Evolutionary conservation across 2,329 filamentous ascomycete genomes (phyloP).

Genomic region (Trichoderma lentiforme): DNA sequence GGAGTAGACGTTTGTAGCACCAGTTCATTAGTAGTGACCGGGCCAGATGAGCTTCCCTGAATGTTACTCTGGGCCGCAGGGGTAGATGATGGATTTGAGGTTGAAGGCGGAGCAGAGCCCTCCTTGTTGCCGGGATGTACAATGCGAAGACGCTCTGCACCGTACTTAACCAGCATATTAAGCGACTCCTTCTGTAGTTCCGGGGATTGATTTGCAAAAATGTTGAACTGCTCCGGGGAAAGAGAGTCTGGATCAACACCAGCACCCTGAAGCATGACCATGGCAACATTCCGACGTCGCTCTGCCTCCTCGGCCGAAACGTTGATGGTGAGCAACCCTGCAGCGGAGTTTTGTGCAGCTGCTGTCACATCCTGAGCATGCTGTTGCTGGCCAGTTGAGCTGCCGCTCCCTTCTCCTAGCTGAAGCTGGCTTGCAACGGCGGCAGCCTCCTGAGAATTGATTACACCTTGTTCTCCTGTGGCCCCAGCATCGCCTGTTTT

Average conservation of each 20-base stretch:
- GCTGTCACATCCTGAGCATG: conserved; percentile 4
- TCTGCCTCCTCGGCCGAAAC: conserved; percentile 45
- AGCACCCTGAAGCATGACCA: conserved; percentile 44
- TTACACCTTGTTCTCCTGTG: neutral
- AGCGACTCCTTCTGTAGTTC: conserved; percentile 53
- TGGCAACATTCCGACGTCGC: conserved; percentile 48
- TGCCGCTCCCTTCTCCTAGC: conserved; percentile 2
- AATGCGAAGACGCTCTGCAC: conserved; percentile 55
- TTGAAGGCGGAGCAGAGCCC: conserved; percentile 29
- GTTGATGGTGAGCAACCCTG: conserved; percentile 28
- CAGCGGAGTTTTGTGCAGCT: conserved; percentile 18
- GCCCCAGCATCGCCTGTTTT: conserved; percentile 18
- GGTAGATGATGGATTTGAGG: conserved; percentile 25
- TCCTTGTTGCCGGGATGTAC: conserved; percentile 48
- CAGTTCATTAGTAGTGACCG: conserved; percentile 33
- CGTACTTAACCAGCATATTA: conserved; percentile 54
- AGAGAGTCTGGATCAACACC: conserved; percentile 52
- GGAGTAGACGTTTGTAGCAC: conserved; percentile 26
- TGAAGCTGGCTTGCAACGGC: conserved; percentile 7
- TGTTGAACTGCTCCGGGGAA: conserved; percentile 54
- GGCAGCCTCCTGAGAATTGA: neutral
- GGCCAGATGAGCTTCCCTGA: conserved; percentile 25
- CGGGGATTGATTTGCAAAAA: conserved; percentile 58
- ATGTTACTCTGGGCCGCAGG: conserved; percentile 21
- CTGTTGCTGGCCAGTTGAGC: neutral